Evolutionary conservation across 108 stramenopile species (phyloP), one percentile per base, ranked within the genome.

Genomic region (Epipyxis sp.): DNA sequence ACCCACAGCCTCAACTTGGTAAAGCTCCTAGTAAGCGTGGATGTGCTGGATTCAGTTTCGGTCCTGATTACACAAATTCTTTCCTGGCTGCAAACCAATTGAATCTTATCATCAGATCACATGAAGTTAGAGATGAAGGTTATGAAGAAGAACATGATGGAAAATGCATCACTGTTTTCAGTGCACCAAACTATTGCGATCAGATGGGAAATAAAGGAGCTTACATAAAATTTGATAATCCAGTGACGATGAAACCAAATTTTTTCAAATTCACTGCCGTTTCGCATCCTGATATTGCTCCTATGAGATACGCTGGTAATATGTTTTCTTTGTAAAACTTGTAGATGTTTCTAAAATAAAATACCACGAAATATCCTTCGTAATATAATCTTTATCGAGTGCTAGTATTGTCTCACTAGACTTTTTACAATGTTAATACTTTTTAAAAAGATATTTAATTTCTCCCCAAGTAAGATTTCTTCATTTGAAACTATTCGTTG

Each of bases 121-220:
- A 98, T 85, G 97, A 97, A 83, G 97, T 98, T 37, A 92, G 94
- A 82, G 97, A 98, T 77, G 95, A 97, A 78, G 98, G 98, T 45
- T 99, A 97, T 80, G 84, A 94, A 44, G 92, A 96, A n/a, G 98
- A 97, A 87, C 98, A 99, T 86, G 94, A 90, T n/a, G 96, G 95
- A n/a, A 91, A 93, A 82, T 93, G 94, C 45, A 92, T 99, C 58
- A 99, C 98, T 30, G 93, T 99, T 42, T 99, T 99, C 85, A 90
- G 88, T 6, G 98, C 98, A 41, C 98, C 98, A 2, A 99, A 99
- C 85, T 99, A 99, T 87, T 99, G 98, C 85, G 98, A 99, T 46
- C 89, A 93, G 59, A 99, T 99, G 98, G 98, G 96, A 37, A 99
- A 99, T 86, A 97, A 97, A 83, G 98, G 96, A 45, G 98, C 95